These are phyloP conservation scores for Sanghuangporus weigelae DNA, from an alignment of 1,284 basidiomycete genomes.

Conservation along the genomic window DNA sequence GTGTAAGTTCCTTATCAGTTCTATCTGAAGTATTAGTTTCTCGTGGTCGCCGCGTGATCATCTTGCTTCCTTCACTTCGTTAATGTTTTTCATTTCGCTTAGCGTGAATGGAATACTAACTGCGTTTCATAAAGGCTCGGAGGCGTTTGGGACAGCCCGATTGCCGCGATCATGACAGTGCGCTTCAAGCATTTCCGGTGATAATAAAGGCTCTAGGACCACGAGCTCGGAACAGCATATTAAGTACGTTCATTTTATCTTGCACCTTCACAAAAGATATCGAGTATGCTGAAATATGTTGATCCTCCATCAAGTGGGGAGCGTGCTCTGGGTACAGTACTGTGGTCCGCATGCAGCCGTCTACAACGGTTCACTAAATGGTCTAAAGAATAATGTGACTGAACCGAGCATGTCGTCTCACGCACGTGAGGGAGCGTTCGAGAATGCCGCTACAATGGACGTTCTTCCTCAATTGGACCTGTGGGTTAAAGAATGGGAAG, in stretches of 20 bases:
- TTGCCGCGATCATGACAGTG: slow-evolving; percentile 33
- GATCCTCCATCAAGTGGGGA: slow-evolving; percentile 7
- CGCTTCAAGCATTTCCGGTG: slow-evolving; percentile 48
- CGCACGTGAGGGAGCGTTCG: background rate
- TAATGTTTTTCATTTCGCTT: background rate
- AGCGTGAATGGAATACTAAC: background rate
- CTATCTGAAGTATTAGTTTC: background rate
- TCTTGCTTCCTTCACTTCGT: background rate
- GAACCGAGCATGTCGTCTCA: background rate
- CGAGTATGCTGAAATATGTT: background rate
- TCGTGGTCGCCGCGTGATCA: background rate
- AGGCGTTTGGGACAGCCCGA: background rate
- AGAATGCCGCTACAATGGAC: background rate
- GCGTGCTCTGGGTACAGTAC: slow-evolving; percentile 16
- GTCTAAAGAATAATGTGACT: background rate
- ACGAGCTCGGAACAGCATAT: slow-evolving; percentile 59
- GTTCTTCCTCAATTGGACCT: slow-evolving; percentile 11
- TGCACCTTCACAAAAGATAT: background rate
- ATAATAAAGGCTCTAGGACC: slow-evolving; percentile 57
- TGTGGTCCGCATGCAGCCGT: slow-evolving; percentile 15
- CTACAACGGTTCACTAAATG: background rate
- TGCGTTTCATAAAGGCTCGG: background rate
- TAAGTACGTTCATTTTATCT: slow-evolving; percentile 46
- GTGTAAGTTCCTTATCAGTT: slow-evolving; percentile 39
- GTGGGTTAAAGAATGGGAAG: slow-evolving; percentile 18